phyloP scores from a whole-genome alignment of 176 grass and related monocot genomes.

The Eleusine indica region DNA sequence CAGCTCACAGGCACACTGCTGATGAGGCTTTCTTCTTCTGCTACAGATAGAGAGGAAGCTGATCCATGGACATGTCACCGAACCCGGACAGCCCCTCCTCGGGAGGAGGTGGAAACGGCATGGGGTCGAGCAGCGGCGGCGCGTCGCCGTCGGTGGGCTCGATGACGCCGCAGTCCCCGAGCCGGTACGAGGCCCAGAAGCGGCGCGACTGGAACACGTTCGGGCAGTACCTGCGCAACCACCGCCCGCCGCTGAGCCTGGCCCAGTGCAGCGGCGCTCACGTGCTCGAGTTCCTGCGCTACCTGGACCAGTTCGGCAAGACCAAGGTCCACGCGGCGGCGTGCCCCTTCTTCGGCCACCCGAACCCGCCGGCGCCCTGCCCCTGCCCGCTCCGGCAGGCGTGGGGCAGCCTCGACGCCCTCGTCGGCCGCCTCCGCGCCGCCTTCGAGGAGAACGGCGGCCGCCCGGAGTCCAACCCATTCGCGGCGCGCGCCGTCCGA shows the following conservation, averaged over 20 bases:
- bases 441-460: conserved; percentile 95
- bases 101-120: conserved; percentile 30
- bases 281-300: conserved; percentile 91
- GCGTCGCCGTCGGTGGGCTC: conserved; percentile 43
- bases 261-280: conserved; percentile 92
- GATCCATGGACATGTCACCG: conserved; percentile 56
- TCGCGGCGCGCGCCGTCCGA: conserved; percentile 78
- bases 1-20: conserved; percentile 39
- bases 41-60: conserved; percentile 8
- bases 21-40: too few species aligned
- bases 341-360: conserved; percentile 90
- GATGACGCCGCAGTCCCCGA: conserved; percentile 53
- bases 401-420: conserved; percentile 93
- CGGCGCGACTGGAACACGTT: conserved; percentile 80
- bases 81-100: conserved; percentile 56
- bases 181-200: conserved; percentile 78
- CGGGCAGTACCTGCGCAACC: conserved; percentile 76
- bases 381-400: conserved; percentile 90
- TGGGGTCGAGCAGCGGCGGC: conserved; percentile 36
- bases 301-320: conserved; percentile 99
- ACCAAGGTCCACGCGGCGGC: conserved; percentile 80
- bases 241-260: conserved; percentile 69
- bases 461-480: conserved; percentile 81
- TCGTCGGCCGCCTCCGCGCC: conserved; percentile 83
- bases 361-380: conserved; percentile 75